Conservation (phyloP, 2,329 filamentous ascomycete species). For the Onygenales sp. region DNA sequence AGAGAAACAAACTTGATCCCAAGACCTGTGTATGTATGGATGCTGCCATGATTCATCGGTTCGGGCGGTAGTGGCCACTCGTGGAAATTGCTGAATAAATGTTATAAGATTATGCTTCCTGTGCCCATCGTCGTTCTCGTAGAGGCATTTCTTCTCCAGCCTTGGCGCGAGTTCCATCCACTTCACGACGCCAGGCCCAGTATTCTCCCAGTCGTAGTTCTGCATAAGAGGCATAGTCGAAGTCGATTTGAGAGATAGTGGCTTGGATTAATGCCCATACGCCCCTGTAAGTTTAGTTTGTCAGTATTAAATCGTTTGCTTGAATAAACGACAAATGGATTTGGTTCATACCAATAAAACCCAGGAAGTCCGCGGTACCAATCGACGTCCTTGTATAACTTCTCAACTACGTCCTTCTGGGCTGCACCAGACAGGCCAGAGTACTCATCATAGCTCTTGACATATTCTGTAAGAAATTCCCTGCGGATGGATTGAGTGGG, state of each 20-base stretch:
- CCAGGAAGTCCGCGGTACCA: conserved; percentile 80
- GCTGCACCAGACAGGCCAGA: conserved; percentile 29
- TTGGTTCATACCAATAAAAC: conserved; percentile 52
- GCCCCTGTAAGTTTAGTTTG: conserved; percentile 46
- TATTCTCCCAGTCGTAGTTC: conserved; percentile 82
- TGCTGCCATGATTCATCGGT: background rate
- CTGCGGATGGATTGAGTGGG: conserved; percentile 68
- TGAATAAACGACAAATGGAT: background rate
- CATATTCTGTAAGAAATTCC: conserved; percentile 76
- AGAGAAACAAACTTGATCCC: background rate
- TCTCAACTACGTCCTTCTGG: conserved; percentile 54
- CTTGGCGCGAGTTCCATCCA: conserved; percentile 50
- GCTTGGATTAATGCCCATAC: conserved; percentile 95
- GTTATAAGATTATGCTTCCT: conserved; percentile 30
- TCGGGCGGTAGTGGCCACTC: background rate
- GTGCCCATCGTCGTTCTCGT: conserved; percentile 72
- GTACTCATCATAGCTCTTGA: conserved; percentile 60
- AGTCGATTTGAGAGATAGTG: conserved; percentile 88
- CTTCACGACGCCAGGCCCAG: conserved; percentile 78
- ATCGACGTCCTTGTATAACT: conserved; percentile 73
- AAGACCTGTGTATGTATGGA: background rate
- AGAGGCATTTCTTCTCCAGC: conserved; percentile 55
- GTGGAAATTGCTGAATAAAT: background rate
- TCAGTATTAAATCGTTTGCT: background rate
- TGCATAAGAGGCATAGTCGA: conserved; percentile 90